Conservation (phyloP, 345 rosid species). For the Xanthoceras sorbifolium region DNA sequence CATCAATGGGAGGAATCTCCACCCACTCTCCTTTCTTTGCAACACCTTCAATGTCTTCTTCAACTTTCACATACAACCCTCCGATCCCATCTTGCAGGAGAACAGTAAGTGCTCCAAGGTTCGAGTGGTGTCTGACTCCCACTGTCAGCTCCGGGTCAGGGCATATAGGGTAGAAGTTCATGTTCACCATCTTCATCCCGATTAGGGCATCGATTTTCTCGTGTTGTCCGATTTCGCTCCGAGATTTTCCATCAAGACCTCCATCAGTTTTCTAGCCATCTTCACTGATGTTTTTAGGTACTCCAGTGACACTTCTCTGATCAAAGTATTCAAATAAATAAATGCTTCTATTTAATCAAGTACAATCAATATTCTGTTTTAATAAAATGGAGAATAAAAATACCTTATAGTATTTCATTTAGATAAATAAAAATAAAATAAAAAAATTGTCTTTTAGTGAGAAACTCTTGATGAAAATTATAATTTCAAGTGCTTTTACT, state of each 20-base stretch:
- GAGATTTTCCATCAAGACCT: slow-evolving; percentile 41
- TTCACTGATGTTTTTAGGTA: slow-evolving; percentile 43
- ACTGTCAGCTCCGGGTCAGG: slow-evolving; percentile 62
- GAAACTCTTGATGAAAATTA: no score
- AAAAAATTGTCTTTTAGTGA: no score
- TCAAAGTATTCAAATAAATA: no score
- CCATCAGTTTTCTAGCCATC: slow-evolving; percentile 43
- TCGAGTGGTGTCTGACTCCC: slow-evolving; percentile 65
- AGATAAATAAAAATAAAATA: neutral
- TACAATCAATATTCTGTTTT: no score
- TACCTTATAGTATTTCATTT: no score
- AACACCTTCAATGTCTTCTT: slow-evolving; percentile 16
- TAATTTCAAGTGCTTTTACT: no score
- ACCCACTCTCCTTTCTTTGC: slow-evolving; percentile 34
- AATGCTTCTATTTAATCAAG: no score
- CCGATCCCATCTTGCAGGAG: slow-evolving; percentile 65
- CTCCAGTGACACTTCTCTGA: slow-evolving; percentile 50
- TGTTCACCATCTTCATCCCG: slow-evolving; percentile 48
- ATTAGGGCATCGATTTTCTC: slow-evolving; percentile 38
- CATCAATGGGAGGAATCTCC: slow-evolving; percentile 38
- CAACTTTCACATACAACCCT: slow-evolving; percentile 56
- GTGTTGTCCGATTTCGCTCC: slow-evolving; percentile 44
- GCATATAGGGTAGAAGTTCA: slow-evolving; percentile 64
- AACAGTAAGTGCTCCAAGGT: slow-evolving; percentile 53
- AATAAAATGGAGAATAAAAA: no score